Evolutionary conservation across 345 rosid species (phyloP).

Genomic region (Fremontodendron californicum): DNA sequence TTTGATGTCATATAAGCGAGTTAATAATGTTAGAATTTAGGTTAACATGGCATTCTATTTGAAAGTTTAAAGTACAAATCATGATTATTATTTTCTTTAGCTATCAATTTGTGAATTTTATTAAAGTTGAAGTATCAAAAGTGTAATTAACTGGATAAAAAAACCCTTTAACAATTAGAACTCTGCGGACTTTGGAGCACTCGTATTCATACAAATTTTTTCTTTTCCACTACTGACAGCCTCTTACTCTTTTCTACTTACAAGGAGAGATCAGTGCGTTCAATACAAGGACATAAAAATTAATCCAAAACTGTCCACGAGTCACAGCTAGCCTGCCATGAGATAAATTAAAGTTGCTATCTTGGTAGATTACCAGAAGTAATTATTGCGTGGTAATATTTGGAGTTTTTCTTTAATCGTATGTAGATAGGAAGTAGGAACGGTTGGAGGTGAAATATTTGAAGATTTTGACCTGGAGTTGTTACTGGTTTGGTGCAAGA

Average conservation of each 20-base stretch:
- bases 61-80: no score
- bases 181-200: no score
- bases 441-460: constrained; percentile 1
- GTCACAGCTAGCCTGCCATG: not conserved
- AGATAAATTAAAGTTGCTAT: not conserved
- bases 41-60: no score
- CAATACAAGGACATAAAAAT: constrained; percentile 10
- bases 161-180: no score
- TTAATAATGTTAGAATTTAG: no score
- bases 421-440: not conserved
- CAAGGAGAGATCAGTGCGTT: not conserved
- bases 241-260: not conserved
- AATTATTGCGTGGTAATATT: constrained; percentile 1
- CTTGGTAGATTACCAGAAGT: not conserved
- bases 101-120: no score
- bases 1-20: no score
- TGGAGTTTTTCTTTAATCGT: not conserved
- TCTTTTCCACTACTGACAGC: constrained; percentile 4
- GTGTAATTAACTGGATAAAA: no score
- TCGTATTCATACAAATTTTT: no score
- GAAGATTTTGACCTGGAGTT: constrained; percentile 14
- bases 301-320: constrained; percentile 20
- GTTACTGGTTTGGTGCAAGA: constrained; percentile 30
- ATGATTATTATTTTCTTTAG: no score
- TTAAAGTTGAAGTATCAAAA: no score